phyloP scores from a whole-genome alignment of 2,329 filamentous ascomycete species.

The Phoma sp. region DNA sequence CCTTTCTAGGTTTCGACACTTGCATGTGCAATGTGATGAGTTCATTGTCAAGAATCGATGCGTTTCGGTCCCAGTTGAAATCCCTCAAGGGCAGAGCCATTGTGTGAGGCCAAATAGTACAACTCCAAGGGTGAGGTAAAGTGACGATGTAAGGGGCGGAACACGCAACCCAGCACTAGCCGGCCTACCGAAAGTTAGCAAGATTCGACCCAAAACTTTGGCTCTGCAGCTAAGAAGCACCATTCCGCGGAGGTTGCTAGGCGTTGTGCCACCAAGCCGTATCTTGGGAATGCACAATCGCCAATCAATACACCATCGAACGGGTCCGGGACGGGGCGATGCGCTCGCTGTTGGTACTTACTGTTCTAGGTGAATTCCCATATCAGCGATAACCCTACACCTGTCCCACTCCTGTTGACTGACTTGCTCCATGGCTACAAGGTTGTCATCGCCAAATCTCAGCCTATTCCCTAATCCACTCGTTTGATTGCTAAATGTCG shows the following conservation, averaged over 20 bases:
- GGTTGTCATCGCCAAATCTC: constrained; percentile 34
- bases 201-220: neutral
- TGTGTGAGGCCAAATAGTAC: constrained; percentile 1
- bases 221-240: no score
- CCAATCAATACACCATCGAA: no score
- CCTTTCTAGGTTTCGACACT: no score
- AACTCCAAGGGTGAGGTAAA: constrained; percentile 1
- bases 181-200: constrained; percentile 9
- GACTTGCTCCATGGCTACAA: constrained; percentile 40
- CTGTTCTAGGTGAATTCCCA: constrained; percentile 40
- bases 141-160: constrained; percentile 7
- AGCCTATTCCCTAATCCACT: constrained; percentile 27
- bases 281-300: no score
- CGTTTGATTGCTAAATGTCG: constrained; percentile 14
- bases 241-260: no score
- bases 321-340: no score
- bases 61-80: no score
- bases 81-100: constrained; percentile 8
- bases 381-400: constrained; percentile 32
- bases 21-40: no score
- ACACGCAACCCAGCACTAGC: constrained; percentile 2
- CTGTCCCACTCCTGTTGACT: constrained; percentile 24
- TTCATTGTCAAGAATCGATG: no score
- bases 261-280: no score
- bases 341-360: constrained; percentile 24